Conservation (phyloP, 164 flowering plant species). For the Stephania yunnanensis region DNA sequence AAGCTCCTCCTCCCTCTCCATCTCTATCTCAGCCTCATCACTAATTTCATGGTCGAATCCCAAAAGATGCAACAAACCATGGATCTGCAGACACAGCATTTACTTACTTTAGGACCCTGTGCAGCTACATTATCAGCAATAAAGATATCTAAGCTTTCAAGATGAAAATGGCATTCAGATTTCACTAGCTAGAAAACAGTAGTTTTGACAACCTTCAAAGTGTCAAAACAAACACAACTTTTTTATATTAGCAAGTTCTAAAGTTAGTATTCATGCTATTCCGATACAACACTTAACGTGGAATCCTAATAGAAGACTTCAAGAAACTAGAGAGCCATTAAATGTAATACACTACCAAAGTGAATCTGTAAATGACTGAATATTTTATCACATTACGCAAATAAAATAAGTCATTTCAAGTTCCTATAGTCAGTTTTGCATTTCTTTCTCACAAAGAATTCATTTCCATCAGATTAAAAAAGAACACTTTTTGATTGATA, state of each 20-base stretch:
- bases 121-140: not conserved
- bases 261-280: not conserved
- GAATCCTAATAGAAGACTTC: not conserved
- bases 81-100: constrained; percentile 49
- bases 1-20: constrained; percentile 83
- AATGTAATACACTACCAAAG: not conserved
- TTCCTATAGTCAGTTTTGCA: not conserved
- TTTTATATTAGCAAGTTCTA: not conserved
- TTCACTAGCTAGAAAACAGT: not conserved
- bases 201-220: not conserved
- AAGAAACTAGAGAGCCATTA: constrained; percentile 2
- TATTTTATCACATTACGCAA: not conserved
- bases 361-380: not conserved
- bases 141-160: not conserved
- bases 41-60: constrained; percentile 96
- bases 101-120: not conserved
- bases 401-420: not conserved
- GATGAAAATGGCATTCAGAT: not conserved
- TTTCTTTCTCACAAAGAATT: not conserved
- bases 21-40: constrained; percentile 85
- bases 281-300: not conserved
- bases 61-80: constrained; percentile 86
- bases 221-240: not conserved
- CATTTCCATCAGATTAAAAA: not conserved
- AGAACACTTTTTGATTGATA: not conserved